Base-by-base conservation (phyloP, 352 stramenopile genomes). In the Saprolegnia parasitica region DNA sequence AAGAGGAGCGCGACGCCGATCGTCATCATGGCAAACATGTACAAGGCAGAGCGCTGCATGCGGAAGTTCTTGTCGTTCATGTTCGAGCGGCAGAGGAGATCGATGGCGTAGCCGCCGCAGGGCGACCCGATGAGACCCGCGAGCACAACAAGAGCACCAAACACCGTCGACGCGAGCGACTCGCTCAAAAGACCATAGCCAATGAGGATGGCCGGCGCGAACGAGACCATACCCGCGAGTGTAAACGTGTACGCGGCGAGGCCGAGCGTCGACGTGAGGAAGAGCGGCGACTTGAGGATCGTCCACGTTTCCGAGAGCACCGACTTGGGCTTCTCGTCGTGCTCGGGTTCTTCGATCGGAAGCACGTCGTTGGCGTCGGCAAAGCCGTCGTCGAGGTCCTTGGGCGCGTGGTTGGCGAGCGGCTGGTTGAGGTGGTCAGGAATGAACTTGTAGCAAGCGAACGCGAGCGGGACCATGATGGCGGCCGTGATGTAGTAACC, bases 401-500 rank as follows among this genome's bases (percentile, higher is more conserved):
- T n/a, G n/a, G n/a, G n/a, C n/a, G n/a, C n/a, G n/a, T n/a, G n/a
- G n/a, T n/a, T n/a, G n/a, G n/a, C n/a, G n/a, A 49, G 42, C 42
- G 42, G 42, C 8, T n/a, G 3, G 42, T 49, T 10, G 8, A n/a
- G 10, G 42, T 11, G 8, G 4, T 4, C 18, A 49, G 42, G 42
- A 8, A 49, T 49, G 1, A 2, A 49, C 42, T 1, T 3, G 8
- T 49, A n/a, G 42, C 42, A 49, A 6, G 35, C 35, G 35, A 13
- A 60, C 35, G 35, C 52, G 1, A 60, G 1, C 10, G 52, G 52
- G 2, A 60, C 13, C 13, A n/a, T n/a, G 13, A 60, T 3, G 3
- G 35, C 52, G 1, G 52, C 35, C 58, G 88, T 78, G 18, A 90
- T 18, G 32, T 73, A 79, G 64, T 85, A 89, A 11, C 78, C 78